Base-by-base conservation (phyloP, 2,329 filamentous ascomycete species). In the Acrodontium crateriforme region DNA sequence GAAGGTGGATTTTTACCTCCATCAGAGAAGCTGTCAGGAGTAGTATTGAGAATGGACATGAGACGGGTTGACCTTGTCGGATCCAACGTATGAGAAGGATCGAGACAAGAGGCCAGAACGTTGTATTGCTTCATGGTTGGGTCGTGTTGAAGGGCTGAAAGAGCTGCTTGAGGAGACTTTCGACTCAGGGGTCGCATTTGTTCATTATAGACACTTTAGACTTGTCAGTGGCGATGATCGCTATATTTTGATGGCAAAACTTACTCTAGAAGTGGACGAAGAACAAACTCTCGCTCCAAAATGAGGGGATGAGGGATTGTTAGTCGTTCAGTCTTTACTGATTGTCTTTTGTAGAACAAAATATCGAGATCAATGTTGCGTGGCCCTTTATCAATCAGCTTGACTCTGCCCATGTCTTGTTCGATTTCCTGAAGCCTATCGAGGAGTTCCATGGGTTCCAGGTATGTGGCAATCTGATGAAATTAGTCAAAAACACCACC, bases 21-120 rank as follows among this genome's bases (percentile, higher is more conserved):
- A 49, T 95, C 85, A 1, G 87, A 95, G 60, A 98, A 98, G 7
- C 87, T 95, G 57, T 98, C 87, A 0, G 87, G 87, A 0, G 89
- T 95, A 28, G 92, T 60, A 55, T 98, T 98, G 24, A 95, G 64
- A 38, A 98, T 92, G 30, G 80, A 81, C 89, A 98, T 98, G 41
- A 94, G 58, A 24, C 73, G 71, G 0, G 87, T 94, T 29, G 23
- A 17, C 6, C 16, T 27, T 25, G 19, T 32, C 10, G n/a, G n/a
- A n/a, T n/a, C n/a, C n/a, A n/a, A n/a, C n/a, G n/a, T n/a, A n/a
- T n/a, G n/a, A n/a, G n/a, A n/a, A n/a, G n/a, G n/a, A n/a, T n/a
- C n/a, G n/a, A n/a, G n/a, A n/a, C n/a, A n/a, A n/a, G n/a, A n/a
- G n/a, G n/a, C n/a, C n/a, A n/a, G n/a, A n/a, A n/a, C n/a, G n/a